These are phyloP conservation scores for Sanghuangporus baumii DNA, from an alignment of 1,284 basidiomycete species.

Conservation along the genomic window DNA sequence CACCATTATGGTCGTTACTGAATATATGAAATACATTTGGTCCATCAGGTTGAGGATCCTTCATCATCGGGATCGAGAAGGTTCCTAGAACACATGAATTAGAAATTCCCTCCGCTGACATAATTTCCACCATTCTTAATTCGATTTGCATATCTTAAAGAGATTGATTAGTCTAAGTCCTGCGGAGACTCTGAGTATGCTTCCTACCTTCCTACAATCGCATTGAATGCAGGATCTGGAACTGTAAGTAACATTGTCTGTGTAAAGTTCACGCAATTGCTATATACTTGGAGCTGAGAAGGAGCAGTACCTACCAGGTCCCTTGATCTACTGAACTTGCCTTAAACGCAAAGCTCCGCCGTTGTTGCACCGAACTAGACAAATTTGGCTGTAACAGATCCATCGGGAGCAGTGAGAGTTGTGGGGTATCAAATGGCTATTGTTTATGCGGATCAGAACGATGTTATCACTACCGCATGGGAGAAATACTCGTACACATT, in stretches of 20 bases:
- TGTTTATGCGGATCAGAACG: neutral
- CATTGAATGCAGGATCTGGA: conserved; percentile 10
- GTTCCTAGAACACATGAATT: conserved; percentile 31
- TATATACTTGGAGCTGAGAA: neutral
- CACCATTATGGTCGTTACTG: conserved; percentile 34
- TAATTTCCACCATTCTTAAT: conserved; percentile 19
- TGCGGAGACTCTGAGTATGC: neutral
- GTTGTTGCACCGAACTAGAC: conserved; percentile 19
- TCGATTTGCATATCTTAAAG: conserved; percentile 20
- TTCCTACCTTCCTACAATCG: conserved; percentile 13
- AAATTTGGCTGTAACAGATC: conserved; percentile 21
- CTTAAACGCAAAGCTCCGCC: conserved; percentile 21
- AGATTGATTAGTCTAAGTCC: neutral
- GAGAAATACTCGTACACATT: neutral
- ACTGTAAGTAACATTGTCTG: conserved; percentile 4
- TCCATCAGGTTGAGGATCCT: conserved; percentile 38
- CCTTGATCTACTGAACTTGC: conserved; percentile 14
- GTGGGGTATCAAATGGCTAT: conserved; percentile 15
- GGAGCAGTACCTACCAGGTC: conserved; percentile 2
- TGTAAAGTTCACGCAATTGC: neutral
- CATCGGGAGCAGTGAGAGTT: conserved; percentile 20
- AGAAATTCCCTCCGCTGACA: too few species aligned
- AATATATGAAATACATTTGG: conserved; percentile 48
- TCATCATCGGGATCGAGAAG: conserved; percentile 51
- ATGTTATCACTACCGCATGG: neutral